These are phyloP conservation scores for Neurospora sp. DNA, from an alignment of 495 filamentous ascomycete species.

Conservation along the genomic window DNA sequence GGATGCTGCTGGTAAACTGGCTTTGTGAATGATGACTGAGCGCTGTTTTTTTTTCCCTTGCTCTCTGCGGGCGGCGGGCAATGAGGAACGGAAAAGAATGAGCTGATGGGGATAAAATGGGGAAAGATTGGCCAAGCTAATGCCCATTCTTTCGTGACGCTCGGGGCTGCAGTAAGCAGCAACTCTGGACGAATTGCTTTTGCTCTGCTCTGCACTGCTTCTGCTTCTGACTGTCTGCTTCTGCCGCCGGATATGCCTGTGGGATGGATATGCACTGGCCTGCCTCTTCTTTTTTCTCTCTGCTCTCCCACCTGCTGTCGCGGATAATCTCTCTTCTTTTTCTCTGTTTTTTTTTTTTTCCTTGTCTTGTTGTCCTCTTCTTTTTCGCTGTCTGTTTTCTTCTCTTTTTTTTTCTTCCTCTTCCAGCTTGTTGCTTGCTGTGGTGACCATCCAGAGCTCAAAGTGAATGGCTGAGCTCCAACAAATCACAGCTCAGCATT, in stretches of 20 bases:
- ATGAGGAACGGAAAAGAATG: not conserved
- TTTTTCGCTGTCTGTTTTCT: not conserved
- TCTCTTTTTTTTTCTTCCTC: not conserved
- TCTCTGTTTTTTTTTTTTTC: not conserved
- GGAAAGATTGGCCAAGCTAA: not conserved
- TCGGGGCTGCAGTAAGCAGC: not conserved
- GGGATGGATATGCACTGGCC: not conserved
- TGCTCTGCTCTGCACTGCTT: not conserved
- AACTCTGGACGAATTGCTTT: not conserved
- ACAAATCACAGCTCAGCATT: not conserved
- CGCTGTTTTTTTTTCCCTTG: not conserved
- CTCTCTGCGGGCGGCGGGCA: not conserved
- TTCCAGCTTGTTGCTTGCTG: not conserved
- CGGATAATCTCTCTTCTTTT: not conserved
- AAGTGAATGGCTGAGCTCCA: not conserved
- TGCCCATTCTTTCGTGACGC: not conserved
- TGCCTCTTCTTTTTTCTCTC: not conserved
- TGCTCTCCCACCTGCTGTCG: not conserved
- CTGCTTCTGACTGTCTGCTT: not conserved
- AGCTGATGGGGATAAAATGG: not conserved
- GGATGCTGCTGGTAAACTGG: not conserved
- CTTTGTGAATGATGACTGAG: not conserved
- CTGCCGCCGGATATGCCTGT: not conserved
- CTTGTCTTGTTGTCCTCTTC: not conserved
- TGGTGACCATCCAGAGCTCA: not conserved